A percentile compares a stretch with the other conserved stretches of the same genome.
Evolutionary conservation across 768 basidiomycete genomes (phyloP).

Genomic region (Rhodotorula kratochvilovae): DNA sequence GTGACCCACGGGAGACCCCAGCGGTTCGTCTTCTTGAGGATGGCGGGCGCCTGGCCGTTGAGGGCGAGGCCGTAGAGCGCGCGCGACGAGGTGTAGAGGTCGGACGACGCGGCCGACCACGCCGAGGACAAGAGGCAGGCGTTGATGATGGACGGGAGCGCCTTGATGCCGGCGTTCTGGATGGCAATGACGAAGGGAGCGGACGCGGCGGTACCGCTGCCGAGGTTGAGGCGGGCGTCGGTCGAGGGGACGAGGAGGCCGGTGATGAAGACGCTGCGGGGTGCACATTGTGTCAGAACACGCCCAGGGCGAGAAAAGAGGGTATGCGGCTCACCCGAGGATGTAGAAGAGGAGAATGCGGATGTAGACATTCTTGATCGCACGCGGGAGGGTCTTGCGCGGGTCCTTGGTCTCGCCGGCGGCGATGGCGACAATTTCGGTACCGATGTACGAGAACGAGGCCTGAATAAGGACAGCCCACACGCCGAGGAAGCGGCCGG

Average conservation of each 20-base stretch:
- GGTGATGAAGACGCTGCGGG: slow-evolving; percentile 45
- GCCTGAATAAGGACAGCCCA: slow-evolving; percentile 44
- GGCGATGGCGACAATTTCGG: slow-evolving; percentile 52
- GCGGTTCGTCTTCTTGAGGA: slow-evolving; percentile 48
- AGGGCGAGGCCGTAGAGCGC: slow-evolving; percentile 48
- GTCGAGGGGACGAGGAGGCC: slow-evolving; percentile 47
- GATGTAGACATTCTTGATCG: slow-evolving; percentile 34
- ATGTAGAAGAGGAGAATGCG: slow-evolving; percentile 54
- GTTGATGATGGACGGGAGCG: slow-evolving; percentile 51
- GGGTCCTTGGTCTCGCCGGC: slow-evolving; percentile 54
- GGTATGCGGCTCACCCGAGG: slow-evolving; percentile 36
- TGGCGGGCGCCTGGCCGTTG: slow-evolving; percentile 47
- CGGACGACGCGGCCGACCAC: slow-evolving; percentile 48
- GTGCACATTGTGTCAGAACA: too few relatives aligned
- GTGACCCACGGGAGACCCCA: slow-evolving; percentile 47
- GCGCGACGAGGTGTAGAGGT: slow-evolving; percentile 43
- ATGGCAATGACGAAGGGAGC: slow-evolving; percentile 46
- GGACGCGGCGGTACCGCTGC: slow-evolving; percentile 26
- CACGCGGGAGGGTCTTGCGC: slow-evolving; percentile 43
- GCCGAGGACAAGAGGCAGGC: slow-evolving; percentile 49
- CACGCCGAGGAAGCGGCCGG: slow-evolving; percentile 71
- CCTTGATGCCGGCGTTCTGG: slow-evolving; percentile 48
- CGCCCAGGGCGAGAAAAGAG: background rate
- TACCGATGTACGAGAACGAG: slow-evolving; percentile 55
- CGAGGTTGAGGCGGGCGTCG: slow-evolving; percentile 39